Percentiles rank a stretch among this genome's conserved stretches.
These are phyloP conservation scores for Daphne laureola DNA, from an alignment of 441 rosid genomes.

Conservation along the genomic window DNA sequence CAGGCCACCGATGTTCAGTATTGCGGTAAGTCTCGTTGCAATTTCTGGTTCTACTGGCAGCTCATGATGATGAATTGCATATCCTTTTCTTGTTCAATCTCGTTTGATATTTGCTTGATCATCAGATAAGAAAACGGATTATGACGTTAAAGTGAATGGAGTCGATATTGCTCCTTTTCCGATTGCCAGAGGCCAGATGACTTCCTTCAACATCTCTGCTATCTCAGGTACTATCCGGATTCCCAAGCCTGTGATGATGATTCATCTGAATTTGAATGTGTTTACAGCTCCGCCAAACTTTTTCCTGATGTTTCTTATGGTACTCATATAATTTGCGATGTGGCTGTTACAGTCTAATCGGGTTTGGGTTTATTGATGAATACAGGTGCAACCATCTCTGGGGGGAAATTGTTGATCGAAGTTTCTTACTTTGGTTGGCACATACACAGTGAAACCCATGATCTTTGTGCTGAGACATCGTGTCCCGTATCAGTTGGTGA, in stretches of 20 bases:
- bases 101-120: no score
- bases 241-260: no score
- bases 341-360: background rate
- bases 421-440: constrained; percentile 86
- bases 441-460: constrained; percentile 67
- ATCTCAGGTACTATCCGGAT: constrained; percentile 37
- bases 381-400: constrained; percentile 52
- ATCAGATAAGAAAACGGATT: constrained; percentile 53
- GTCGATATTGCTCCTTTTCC: constrained; percentile 76
- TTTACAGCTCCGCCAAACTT: background rate
- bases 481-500: constrained; percentile 77
- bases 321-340: background rate
- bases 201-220: constrained; percentile 75
- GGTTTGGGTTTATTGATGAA: background rate
- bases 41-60: background rate
- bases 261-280: no score
- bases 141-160: constrained; percentile 60
- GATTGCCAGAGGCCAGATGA: constrained; percentile 49
- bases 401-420: constrained; percentile 70
- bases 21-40: constrained; percentile 12
- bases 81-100: no score
- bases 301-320: background rate
- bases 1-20: constrained; percentile 40
- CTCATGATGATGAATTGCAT: background rate
- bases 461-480: constrained; percentile 75